Base-by-base conservation (phyloP, 1,139 yeast genomes). In the Diutina pseudorugosa region DNA sequence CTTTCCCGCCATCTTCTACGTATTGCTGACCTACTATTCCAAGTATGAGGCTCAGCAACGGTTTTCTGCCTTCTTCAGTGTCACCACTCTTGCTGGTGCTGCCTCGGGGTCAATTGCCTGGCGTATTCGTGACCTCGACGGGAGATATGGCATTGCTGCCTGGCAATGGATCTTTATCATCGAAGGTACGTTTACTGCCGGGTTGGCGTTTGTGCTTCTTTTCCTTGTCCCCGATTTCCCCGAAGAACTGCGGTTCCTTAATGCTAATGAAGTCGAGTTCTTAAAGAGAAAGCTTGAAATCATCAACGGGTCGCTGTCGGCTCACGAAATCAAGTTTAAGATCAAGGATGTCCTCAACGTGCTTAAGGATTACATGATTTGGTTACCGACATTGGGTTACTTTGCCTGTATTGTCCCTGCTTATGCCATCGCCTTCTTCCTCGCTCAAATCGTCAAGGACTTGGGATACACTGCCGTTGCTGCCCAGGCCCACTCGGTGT, bases 361-460 rank as follows among this genome's bases (percentile, higher is more conserved):
- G 14, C n/a, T 45, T 7, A 45, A 45, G 21, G 49, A 45, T 27
- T 61, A 61, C 52, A 59, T 73, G 58, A 66, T 83, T 43, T 80
- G 82, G 76, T 58, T 79, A 45, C 77, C 82, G 20, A 84, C 83
- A 0, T 65, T 83, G 57, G 72, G 74, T 54, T 83, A 83, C 68
- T 82, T 83, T 64, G 81, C 83, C 33, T 71, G 79, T 55, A 75
- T 83, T 60, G 76, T 83, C 56, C 86, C 87, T 20, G 77, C 87
- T 23, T 83, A 83, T 59, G 83, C 87, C 43, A 83, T 82, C 60
- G 89, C 89, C 18, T 83, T 79, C 65, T 83, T 83, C 63, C 81
- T 88, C 40, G 82, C 83, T 55, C 73, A 83, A 52, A 83, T 81
- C 65, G 83, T 80, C 58, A 68, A 65, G 61, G 75, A 75, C 58